phyloP scores from a whole-genome alignment of 345 rosid genomes.

The Rhizophora apiculata region DNA sequence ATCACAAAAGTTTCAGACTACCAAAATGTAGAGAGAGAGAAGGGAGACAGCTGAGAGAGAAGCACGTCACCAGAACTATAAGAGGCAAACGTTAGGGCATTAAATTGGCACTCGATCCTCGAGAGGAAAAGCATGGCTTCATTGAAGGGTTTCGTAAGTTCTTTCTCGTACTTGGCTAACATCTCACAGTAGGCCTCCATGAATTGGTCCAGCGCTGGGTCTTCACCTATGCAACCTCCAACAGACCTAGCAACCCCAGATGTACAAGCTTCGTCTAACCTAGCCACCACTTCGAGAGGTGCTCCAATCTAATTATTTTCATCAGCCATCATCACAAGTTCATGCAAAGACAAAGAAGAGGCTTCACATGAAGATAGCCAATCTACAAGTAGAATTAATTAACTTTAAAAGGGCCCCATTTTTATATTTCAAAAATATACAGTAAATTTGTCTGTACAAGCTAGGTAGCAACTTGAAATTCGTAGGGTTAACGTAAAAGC shows the following conservation, averaged over 20 bases:
- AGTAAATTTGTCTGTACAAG: too few relatives aligned
- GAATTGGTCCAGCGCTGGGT: constrained; percentile 96
- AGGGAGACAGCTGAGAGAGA: constrained; percentile 10
- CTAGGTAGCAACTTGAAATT: neutral
- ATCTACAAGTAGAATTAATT: too few relatives aligned
- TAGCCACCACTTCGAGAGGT: constrained; percentile 79
- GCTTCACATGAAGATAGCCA: neutral
- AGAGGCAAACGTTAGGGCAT: constrained; percentile 62
- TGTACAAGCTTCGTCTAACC: constrained; percentile 74
- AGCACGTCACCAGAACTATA: constrained; percentile 49
- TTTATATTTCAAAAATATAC: too few relatives aligned
- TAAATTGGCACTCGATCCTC: constrained; percentile 80
- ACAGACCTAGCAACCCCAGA: constrained; percentile 47
- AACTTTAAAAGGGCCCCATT: too few relatives aligned
- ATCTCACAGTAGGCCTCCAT: constrained; percentile 99
- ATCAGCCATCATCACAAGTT: neutral
- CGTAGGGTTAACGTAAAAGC: neutral
- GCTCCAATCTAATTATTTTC: constrained; percentile 71
- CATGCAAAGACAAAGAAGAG: neutral
- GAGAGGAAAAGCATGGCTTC: constrained; percentile 90
- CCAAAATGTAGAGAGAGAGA: neutral
- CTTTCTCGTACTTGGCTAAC: constrained; percentile 92
- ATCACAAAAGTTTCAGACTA: neutral
- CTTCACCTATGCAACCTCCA: constrained; percentile 59
- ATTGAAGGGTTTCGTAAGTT: constrained; percentile 88